Base-by-base conservation (phyloP, 805 yeast species). In the Suhomyces vadensis region DNA sequence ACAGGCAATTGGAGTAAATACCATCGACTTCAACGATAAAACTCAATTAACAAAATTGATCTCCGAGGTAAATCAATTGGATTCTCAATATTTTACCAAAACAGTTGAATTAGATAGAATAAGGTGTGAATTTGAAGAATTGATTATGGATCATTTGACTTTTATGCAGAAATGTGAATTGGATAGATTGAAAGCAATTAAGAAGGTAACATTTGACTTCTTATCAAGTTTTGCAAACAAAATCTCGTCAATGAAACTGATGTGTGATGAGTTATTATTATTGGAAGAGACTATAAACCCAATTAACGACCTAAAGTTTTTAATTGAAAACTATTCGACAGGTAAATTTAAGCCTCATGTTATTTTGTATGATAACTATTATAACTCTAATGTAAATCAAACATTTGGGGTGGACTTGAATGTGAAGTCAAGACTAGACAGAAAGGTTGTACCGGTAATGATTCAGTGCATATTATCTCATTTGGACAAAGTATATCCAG, bases 91-190 rank as follows among this genome's bases (percentile, higher is more conserved):
- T 48, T 76, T 70, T 45, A 68, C 69, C 36, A 73, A 76, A 41
- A 82, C 87, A 7, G 63, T 68, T 36, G 77, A 74, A 31, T 69
- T 87, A 50, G 96, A 88, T 57, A 70, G 73, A 35, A 62, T 78
- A 10, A 74, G 95, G 46, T 85, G 94, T 61, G 81, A 80, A 37
- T 72, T 87, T 37, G 96, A 89, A 61, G 92, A 85, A 56, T 59
- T 77, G 25, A 72, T 85, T 44, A 76, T 84, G 60, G 91, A 84
- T 52, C 91, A 86, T 57, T 68, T 84, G 40, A 65, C 82, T 17
- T 87, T 84, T 59, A 81, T 88, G 87, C 92, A 87, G 60, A 78
- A 82, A 54, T 87, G 94, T 66, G 96, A 88, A 64, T 62, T 78
- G 26, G 95, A 88, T 64, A 75, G 96, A 50, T 69, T 86, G 47